Base-by-base conservation (phyloP, 164 flowering plant species). In the Euptelea pleiosperma region DNA sequence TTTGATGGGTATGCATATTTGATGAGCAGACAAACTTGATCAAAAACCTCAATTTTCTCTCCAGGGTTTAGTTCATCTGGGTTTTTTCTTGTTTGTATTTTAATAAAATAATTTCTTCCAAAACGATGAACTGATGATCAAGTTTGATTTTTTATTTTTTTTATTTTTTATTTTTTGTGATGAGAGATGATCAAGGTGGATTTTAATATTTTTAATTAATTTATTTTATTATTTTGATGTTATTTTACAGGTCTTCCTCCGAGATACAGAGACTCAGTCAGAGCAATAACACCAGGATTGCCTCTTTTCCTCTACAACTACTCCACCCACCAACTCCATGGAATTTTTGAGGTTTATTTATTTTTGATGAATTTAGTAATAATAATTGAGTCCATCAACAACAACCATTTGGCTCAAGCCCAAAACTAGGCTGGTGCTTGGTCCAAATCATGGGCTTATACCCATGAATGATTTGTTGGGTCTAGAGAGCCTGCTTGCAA, bases 281-380 rank as follows among this genome's bases (percentile, higher is more conserved):
- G 70, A 42, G 65, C 55, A 35, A 67, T 67, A 45, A 67, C 65
- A n/a, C 70, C 65, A 29, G 70, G 70, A 26, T 55, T 67, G 34
- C 70, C 70, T 16, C 70, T 67, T 46, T 67, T 67, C 57, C 70
- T 67, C 16, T 67, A 67, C 57, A 67, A 67, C 60, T 67, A 67
- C 60, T 60, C 70, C 50, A 60, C 61, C 24, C 70, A 67, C 50
- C 70, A 66, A 55, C 53, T 66, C 46, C 70, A 66, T 54, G 70
- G 70, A 25, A 33, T 60, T 14, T 66, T 60, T 47, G 61, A 67
- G 70, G 70, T 67, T 37, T 48, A 37, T 37, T 37, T 37, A 37
- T 2, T 2, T 37, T 37, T 37, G 9, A 8, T 8, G 41, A 11
- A 2, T n/a, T n/a, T n/a, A n/a, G n/a, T n/a, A n/a, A n/a, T n/a